These are phyloP conservation scores for Ophiostoma pallidulum DNA, from an alignment of 2,329 filamentous ascomycete genomes.

Conservation along the genomic window DNA sequence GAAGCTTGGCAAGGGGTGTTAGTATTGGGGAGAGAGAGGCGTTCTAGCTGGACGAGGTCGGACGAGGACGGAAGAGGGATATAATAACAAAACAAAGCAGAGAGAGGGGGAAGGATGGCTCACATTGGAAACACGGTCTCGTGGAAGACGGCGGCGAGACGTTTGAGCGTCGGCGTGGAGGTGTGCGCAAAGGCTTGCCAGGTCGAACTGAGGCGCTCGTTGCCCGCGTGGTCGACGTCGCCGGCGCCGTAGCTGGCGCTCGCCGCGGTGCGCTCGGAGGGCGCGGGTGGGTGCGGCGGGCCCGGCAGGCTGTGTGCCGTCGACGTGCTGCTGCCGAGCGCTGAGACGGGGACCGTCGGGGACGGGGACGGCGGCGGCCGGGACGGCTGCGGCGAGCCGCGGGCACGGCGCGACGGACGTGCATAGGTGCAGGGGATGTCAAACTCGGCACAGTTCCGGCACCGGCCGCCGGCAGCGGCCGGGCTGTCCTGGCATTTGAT, in stretches of 20 bases:
- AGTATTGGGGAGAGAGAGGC: background rate
- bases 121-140: slow-evolving; percentile 20
- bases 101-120: background rate
- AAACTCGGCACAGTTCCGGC: slow-evolving; percentile 19
- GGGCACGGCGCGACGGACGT: slow-evolving; percentile 16
- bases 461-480: slow-evolving; percentile 9
- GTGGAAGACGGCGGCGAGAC: slow-evolving; percentile 16
- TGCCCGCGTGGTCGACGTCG: slow-evolving; percentile 3
- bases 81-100: no score
- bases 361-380: background rate
- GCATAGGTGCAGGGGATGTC: slow-evolving; percentile 18
- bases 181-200: slow-evolving; percentile 18
- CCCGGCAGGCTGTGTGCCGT: background rate
- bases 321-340: background rate
- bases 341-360: background rate
- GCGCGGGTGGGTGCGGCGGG: no score
- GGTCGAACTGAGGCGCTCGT: slow-evolving; percentile 15
- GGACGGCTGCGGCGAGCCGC: slow-evolving; percentile 12
- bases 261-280: no score
- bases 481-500: slow-evolving; percentile 18
- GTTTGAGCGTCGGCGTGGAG: slow-evolving; percentile 16
- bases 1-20: no score
- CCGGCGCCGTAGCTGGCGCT: slow-evolving; percentile 7
- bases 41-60: no score
- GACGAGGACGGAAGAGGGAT: no score